These are phyloP conservation scores for Helicostylum pulchrum DNA, from an alignment of 192 early-diverging fungal genomes.

Conservation along the genomic window DNA sequence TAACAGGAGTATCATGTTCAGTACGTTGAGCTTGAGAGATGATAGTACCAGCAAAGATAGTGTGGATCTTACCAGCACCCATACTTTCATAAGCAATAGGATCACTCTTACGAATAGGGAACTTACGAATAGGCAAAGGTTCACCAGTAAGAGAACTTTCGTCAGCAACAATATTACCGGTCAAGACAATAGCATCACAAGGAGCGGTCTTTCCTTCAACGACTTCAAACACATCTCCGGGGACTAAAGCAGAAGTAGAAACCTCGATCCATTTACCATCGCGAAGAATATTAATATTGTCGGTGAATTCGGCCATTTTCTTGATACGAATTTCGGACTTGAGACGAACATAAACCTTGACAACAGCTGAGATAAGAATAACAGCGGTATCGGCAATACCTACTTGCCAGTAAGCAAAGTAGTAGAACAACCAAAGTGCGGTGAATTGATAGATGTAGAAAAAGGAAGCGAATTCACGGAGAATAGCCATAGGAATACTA, in stretches of 20 bases:
- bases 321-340: conserved; percentile 55
- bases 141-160: conserved; percentile 68
- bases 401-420: conserved; percentile 52
- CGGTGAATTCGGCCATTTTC: conserved; percentile 56
- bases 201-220: conserved; percentile 42
- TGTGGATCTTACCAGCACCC: conserved; percentile 45
- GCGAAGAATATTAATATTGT: conserved; percentile 47
- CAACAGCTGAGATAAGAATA: conserved; percentile 46
- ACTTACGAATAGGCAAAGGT: conserved; percentile 68
- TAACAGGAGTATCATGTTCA: conserved; percentile 23
- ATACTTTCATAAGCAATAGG: conserved; percentile 18
- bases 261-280: conserved; percentile 52
- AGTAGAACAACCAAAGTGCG: conserved; percentile 53
- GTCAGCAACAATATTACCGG: conserved; percentile 64
- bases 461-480: conserved; percentile 56
- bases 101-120: conserved; percentile 49
- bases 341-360: conserved; percentile 52
- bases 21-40: conserved; percentile 50
- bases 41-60: conserved; percentile 56
- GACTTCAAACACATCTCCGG: conserved; percentile 71
- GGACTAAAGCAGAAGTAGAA: conserved; percentile 55
- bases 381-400: conserved; percentile 52
- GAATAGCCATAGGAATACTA: conserved; percentile 49
- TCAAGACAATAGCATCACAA: conserved; percentile 48
- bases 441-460: conserved; percentile 57